Evolutionary conservation across 2,329 filamentous ascomycete species (phyloP), one percentile per base, ranked within the genome.

Genomic region (Xylariaceae sp.): DNA sequence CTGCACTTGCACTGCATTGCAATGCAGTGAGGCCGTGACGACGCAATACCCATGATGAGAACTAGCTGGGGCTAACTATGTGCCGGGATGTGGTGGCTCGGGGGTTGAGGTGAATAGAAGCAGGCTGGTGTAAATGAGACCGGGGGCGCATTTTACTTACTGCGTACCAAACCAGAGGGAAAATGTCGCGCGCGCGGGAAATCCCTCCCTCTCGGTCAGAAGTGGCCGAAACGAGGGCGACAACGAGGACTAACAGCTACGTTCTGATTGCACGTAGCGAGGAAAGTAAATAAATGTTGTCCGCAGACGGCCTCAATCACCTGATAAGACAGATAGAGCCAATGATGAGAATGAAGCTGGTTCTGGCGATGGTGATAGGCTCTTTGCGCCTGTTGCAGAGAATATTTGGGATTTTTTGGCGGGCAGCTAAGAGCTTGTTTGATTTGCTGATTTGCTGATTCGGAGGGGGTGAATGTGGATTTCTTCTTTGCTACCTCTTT

Each of bases 361-460:
- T 65, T 74, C 67, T 79, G 67, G 69, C 68, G 74, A 75, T 72
- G 71, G 70, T 82, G 79, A 83, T 82, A 83, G 81, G 80, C n/a
- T 72, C 68, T 76, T 69, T 77, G 66, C 65, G 51, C 63, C 67
- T 65, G 65, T 69, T 63, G 68, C 67, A 70, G 69, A 70, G 68
- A 67, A 68, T 67, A n/a, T 64, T 68, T 65, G 66, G 66, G 67
- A 68, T 70, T 71, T 75, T 70, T 71, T 75, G 66, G 75, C 72
- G 71, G 71, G 67, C 67, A 71, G 66, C 69, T 73, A 69, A 70
- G 71, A 73, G 73, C 67, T 73, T 73, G 75, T 75, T n/a, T n/a
- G n/a, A n/a, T n/a, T n/a, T n/a, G n/a, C n/a, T 83, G 81, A 82
- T 82, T 82, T 82, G 80, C 73, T 75, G 70, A 61, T 57, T 61